Conservation (phyloP, 106 monocot species). For the Amphibolis antarctica region DNA sequence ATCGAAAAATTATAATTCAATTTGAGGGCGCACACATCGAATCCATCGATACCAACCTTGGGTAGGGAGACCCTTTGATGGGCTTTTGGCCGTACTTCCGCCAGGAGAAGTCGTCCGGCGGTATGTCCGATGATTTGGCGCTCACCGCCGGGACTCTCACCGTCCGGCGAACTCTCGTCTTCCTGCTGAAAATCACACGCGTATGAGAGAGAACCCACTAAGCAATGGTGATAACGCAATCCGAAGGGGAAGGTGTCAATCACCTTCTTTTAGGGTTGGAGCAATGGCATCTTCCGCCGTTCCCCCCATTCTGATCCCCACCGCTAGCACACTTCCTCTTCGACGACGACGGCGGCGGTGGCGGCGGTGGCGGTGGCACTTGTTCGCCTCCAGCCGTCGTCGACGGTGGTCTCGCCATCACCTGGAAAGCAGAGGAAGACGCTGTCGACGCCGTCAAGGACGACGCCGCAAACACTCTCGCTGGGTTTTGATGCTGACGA, state of each 20-base stretch:
- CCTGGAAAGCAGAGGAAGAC: conserved; percentile 11
- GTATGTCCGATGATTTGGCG: conserved; percentile 5
- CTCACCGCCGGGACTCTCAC: conserved; percentile 10
- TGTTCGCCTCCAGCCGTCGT: neutral
- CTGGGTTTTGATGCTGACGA: conserved; percentile 3
- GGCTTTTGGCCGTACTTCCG: conserved; percentile 19
- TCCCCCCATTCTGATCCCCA: neutral
- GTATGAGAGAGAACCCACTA: neutral
- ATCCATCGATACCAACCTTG: conserved; percentile 4
- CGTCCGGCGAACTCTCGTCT: neutral
- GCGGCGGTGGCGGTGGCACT: neutral
- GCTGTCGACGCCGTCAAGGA: neutral
- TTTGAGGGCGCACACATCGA: too few species aligned
- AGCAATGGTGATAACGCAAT: neutral
- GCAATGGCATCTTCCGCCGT: conserved; percentile 11
- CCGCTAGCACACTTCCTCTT: conserved; percentile 6
- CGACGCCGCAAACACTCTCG: neutral
- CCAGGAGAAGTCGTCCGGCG: conserved; percentile 16
- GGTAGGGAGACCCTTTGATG: conserved; percentile 13
- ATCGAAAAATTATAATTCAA: neutral
- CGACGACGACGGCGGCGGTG: neutral
- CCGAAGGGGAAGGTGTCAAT: neutral
- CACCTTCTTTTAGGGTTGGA: conserved; percentile 16
- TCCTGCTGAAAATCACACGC: conserved; percentile 3
- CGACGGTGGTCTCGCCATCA: neutral